These are phyloP conservation scores for Mycena filopes DNA, from an alignment of 768 basidiomycete species.

Conservation along the genomic window DNA sequence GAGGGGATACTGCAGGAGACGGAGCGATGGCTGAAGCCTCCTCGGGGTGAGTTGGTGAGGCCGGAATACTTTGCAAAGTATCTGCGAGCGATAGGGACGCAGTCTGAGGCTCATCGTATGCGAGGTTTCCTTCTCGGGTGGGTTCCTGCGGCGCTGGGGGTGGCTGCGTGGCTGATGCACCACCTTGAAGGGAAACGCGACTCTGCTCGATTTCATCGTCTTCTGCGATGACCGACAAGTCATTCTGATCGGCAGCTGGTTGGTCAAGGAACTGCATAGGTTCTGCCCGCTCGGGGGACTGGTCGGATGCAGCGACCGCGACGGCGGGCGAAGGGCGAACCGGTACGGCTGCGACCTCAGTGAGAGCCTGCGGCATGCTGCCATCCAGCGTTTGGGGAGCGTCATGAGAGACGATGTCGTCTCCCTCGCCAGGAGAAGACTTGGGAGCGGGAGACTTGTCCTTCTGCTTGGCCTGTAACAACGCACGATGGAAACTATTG, in stretches of 20 bases:
- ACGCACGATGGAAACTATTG: slow-evolving; percentile 59
- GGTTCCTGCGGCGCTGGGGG: slow-evolving; percentile 7
- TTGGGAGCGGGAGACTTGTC: slow-evolving; percentile 19
- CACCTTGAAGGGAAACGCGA: slow-evolving; percentile 37
- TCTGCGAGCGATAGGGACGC: slow-evolving; percentile 46
- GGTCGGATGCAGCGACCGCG: neutral
- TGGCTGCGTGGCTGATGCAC: slow-evolving; percentile 1
- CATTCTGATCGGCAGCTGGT: slow-evolving; percentile 46
- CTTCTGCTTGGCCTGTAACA: slow-evolving; percentile 50
- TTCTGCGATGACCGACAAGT: slow-evolving; percentile 78
- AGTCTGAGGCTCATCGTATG: slow-evolving; percentile 19
- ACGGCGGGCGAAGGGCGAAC: slow-evolving; percentile 13
- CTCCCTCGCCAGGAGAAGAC: slow-evolving; percentile 1
- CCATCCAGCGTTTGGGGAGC: neutral
- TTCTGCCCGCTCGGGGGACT: neutral
- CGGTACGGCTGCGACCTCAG: neutral
- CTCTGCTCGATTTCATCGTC: slow-evolving; percentile 71
- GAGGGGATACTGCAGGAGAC: slow-evolving; percentile 6
- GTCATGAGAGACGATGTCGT: neutral
- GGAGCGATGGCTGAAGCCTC: slow-evolving; percentile 12
- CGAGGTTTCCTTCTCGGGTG: slow-evolving; percentile 18
- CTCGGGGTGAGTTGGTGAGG: slow-evolving; percentile 46
- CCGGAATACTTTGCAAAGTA: slow-evolving; percentile 51
- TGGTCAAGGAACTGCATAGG: slow-evolving; percentile 7
- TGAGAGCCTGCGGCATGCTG: neutral